These are phyloP conservation scores for Croton setiger DNA, from an alignment of 441 rosid genomes.

Conservation along the genomic window DNA sequence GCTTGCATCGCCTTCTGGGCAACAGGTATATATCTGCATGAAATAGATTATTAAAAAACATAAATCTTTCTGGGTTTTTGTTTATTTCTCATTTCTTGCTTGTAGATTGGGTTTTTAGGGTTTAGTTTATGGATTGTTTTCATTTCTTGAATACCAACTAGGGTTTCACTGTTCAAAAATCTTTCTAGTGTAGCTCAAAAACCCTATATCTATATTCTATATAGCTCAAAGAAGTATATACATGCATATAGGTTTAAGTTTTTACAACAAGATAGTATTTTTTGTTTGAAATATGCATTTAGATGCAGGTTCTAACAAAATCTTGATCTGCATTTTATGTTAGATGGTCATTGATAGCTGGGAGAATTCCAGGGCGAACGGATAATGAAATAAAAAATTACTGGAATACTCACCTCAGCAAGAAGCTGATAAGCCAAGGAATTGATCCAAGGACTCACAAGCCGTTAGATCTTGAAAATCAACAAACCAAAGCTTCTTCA, in stretches of 20 bases:
- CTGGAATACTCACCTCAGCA: constrained; percentile 62
- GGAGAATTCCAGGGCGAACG: constrained; percentile 58
- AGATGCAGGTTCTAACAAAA: neutral
- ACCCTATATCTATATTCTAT: too few species aligned
- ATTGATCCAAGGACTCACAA: constrained; percentile 61
- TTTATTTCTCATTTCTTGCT: neutral
- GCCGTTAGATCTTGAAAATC: constrained; percentile 29
- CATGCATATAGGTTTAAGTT: too few species aligned
- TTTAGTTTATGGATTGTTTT: neutral
- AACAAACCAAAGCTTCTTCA: constrained; percentile 21
- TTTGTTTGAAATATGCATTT: neutral
- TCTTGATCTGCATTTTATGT: neutral
- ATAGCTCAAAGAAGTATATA: too few species aligned
- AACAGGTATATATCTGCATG: constrained; percentile 35
- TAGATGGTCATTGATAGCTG: constrained; percentile 64
- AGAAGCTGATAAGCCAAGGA: constrained; percentile 54
- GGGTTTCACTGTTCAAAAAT: constrained; percentile 24
- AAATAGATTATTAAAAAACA: too few species aligned
- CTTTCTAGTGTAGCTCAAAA: too few species aligned
- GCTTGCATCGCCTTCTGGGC: constrained; percentile 80
- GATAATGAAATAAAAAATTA: constrained; percentile 63
- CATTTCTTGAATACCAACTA: neutral
- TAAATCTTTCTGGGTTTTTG: neutral
- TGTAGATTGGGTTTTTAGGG: constrained; percentile 1
- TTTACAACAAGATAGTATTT: neutral